Evolutionary conservation across 768 basidiomycete species (phyloP), one percentile per base, ranked within the genome.

Genomic region (Mycena epipterygia): DNA sequence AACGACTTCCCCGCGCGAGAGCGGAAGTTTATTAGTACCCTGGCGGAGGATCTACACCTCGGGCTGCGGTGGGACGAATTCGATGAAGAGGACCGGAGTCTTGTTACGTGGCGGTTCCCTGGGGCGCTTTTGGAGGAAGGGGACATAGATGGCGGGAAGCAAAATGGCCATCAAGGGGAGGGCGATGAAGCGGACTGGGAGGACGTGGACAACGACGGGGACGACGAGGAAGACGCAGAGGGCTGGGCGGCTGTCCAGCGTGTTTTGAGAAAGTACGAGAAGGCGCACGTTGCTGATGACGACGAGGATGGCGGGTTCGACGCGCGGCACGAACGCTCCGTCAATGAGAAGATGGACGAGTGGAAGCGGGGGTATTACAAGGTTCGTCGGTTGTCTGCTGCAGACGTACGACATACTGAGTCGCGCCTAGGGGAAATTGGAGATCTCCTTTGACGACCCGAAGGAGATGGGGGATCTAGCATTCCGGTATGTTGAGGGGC

Each of bases 321-420:
- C 74, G 90, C 89, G 68, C 87, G 92, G 66, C 84, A 96, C 73
- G 93, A 96, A 78, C 79, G 86, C 74, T 89, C 89, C 37, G 71
- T 96, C 35, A 86, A 89, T 73, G 89, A 92, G 76, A 96, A 94
- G 84, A 94, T 99, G 92, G 90, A 91, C 44, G 91, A 93, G 74
- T 99, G 97, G 97, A 98, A 98, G 85, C 82, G 89, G 68, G 84
- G 80, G 2, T 98, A 99, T 83, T 99, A 99, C 82, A 87, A 87
- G 88, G 96, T 96, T 59, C 65, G 84, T 75, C 8, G 2, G 29
- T 23, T 14, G 64, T n/a, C 29, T 25, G 19, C 25, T 57, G 37
- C 11, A 29, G 33, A 17, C 25, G 66, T 56, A 33, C 51, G 49
- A 29, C 35, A 12, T 14, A 21, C 42, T 70, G 25, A 69, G 59